Percentiles rank a stretch among this genome's conserved stretches.
phyloP scores from a whole-genome alignment of 2,329 filamentous ascomycete genomes.

The Nigrospora osmanthi region DNA sequence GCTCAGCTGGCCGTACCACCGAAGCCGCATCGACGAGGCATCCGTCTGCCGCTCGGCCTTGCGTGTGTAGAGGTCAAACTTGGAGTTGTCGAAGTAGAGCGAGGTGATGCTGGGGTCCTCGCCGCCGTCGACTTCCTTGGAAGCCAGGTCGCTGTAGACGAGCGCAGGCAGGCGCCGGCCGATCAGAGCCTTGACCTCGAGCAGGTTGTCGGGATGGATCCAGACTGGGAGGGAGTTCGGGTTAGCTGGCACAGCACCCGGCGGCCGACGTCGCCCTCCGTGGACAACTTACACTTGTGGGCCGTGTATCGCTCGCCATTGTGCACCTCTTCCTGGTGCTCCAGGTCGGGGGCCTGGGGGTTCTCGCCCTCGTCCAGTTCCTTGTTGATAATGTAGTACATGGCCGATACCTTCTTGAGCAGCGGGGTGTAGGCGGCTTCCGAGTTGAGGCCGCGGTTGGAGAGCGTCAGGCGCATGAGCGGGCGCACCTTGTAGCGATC shows the following conservation, averaged over 20 bases:
- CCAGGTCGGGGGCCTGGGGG: slow-evolving; percentile 35
- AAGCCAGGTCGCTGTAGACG: slow-evolving; percentile 82
- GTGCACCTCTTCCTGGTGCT: slow-evolving; percentile 46
- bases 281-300: slow-evolving; percentile 63
- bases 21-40: slow-evolving; percentile 74
- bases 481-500: slow-evolving; percentile 81
- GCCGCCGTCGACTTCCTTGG: slow-evolving; percentile 72
- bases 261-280: too few species aligned
- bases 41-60: slow-evolving; percentile 73
- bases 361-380: slow-evolving; percentile 56
- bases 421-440: slow-evolving; percentile 83
- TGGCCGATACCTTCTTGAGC: slow-evolving; percentile 82
- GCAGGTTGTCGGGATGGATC: slow-evolving; percentile 90
- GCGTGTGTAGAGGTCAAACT: slow-evolving; percentile 77
- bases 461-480: slow-evolving; percentile 81
- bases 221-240: slow-evolving; percentile 51
- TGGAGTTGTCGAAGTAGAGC: slow-evolving; percentile 86
- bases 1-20: slow-evolving; percentile 85
- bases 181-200: slow-evolving; percentile 95
- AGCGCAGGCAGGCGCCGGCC: slow-evolving; percentile 84
- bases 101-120: slow-evolving; percentile 90
- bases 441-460: slow-evolving; percentile 88
- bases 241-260: too few species aligned
- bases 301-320: slow-evolving; percentile 72
- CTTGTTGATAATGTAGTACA: slow-evolving; percentile 92